A percentile compares a stretch with the other conserved stretches of the same genome.
Evolutionary conservation across 2,329 filamentous ascomycete genomes (phyloP).

Genomic region (Pseudogymnoascus sp.): DNA sequence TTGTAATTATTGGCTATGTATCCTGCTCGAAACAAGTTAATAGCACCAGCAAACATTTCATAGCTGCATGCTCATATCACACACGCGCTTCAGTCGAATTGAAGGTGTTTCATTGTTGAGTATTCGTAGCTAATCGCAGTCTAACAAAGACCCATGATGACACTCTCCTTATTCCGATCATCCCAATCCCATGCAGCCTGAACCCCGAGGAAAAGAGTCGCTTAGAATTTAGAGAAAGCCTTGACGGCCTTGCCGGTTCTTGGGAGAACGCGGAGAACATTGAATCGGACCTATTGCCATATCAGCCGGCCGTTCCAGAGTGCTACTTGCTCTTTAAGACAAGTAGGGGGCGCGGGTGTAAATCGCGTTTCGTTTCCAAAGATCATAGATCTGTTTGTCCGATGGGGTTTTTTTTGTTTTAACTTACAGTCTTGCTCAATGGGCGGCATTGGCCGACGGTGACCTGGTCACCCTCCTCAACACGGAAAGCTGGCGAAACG

Average conservation of each 20-base stretch:
- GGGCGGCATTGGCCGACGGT: constrained; percentile 99
- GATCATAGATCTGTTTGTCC: constrained; percentile 8
- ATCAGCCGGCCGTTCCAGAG: constrained; percentile 14
- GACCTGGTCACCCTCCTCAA: constrained; percentile 98
- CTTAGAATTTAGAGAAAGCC: constrained; percentile 98
- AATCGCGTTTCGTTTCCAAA: constrained; percentile 11
- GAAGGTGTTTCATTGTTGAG: constrained; percentile 8
- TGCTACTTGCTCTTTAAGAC: constrained; percentile 4
- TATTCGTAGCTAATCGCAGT: constrained; percentile 8
- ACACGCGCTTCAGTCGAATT: constrained; percentile 3
- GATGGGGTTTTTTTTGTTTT: constrained; percentile 11
- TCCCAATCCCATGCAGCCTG: constrained; percentile 28
- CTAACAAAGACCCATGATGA: constrained; percentile 18
- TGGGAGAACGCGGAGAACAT: constrained; percentile 96
- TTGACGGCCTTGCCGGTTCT: constrained; percentile 96
- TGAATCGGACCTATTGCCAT: constrained; percentile 78
- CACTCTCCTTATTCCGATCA: constrained; percentile 25
- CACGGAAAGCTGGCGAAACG: constrained; percentile 99
- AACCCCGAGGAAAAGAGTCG: constrained; percentile 22
- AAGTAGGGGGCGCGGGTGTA: constrained; percentile 10
- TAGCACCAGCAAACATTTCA: constrained; percentile 2
- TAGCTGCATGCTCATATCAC: constrained; percentile 7
- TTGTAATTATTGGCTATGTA: background rate
- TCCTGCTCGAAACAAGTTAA: constrained; percentile 5
- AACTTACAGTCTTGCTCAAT: constrained; percentile 96